Evolutionary conservation across 2,329 filamentous ascomycete genomes (phyloP), one percentile per base, ranked within the genome.

Genomic region (Phoma sp.): DNA sequence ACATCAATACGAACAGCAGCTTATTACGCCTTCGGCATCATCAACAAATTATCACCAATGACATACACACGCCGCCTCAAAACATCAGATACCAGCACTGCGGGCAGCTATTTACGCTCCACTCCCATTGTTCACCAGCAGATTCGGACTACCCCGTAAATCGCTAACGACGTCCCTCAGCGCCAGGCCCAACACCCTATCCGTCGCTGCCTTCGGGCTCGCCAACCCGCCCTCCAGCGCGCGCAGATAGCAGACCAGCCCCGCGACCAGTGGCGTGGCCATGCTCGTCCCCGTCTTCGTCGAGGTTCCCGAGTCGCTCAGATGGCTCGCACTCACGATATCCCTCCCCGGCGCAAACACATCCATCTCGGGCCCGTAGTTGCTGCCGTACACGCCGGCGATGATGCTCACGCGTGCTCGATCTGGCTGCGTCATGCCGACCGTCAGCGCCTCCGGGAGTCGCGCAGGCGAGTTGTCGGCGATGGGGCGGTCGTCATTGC

Each of bases 221-320:
- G 7, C 34, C 28, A 48, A 23, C 12, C 45, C 45, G 2, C 34
- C 34, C 52, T 81, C 76, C 39, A 80, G 71, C 11, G 73, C 69
- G 76, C 90, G 84, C 34, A 90, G 77, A 74, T 90, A 90, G 30
- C 86, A 87, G 18, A 83, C 85, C 9, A 90, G 79, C 51, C 88
- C 88, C 33, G 84, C 82, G 43, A 90, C 79, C 68, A 90, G 87
- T 5, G 87, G 87, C 21, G 82, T 83, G 32, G 87, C 86, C 85
- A 87, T 87, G 34, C 80, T 83, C 10, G 86, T 88, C 15, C 85
- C 86, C 12, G 79, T 81, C 64, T 86, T 81, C 43, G 71, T 77
- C 53, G 76, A 76, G 73, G 61, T 67, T 1, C 69, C 72, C 39
- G 72, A 68, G 33, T 78, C 57, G 29, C 59, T 67, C 64, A 62